Percentiles rank a stretch among this genome's conserved stretches.
phyloP scores from a whole-genome alignment of 768 basidiomycete species.

The Hericium alpestre region DNA sequence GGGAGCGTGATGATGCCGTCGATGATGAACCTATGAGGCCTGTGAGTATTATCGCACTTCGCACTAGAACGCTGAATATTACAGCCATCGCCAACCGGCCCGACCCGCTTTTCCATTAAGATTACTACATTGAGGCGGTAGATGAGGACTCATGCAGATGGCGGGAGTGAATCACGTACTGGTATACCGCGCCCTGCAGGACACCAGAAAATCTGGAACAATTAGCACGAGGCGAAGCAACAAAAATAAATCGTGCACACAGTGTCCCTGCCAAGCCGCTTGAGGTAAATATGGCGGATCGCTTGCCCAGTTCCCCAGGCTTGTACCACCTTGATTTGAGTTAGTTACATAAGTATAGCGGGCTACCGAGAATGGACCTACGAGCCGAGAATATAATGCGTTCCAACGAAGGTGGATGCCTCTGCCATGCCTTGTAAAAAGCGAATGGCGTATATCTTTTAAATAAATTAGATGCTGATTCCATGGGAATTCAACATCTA shows the following conservation, averaged over 20 bases:
- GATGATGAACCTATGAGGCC: constrained; percentile 42
- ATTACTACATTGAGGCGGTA: constrained; percentile 25
- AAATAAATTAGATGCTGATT: neutral
- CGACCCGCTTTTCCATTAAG: constrained; percentile 41
- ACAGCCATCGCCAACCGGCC: constrained; percentile 65
- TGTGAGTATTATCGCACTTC: neutral
- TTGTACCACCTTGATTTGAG: constrained; percentile 50
- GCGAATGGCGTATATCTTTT: constrained; percentile 54
- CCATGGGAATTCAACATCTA: neutral
- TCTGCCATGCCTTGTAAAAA: constrained; percentile 68
- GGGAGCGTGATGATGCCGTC: constrained; percentile 65
- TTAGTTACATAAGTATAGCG: neutral
- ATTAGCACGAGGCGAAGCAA: neutral
- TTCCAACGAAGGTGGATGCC: constrained; percentile 68
- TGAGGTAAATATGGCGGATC: constrained; percentile 62
- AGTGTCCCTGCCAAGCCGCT: constrained; percentile 52
- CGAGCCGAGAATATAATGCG: constrained; percentile 65
- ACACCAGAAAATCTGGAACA: constrained; percentile 48
- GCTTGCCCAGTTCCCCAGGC: constrained; percentile 56
- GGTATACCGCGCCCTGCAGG: constrained; percentile 54
- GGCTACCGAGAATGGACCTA: constrained; percentile 22
- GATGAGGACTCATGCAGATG: neutral
- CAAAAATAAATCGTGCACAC: constrained; percentile 23
- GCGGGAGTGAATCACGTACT: constrained; percentile 21
- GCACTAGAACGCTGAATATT: constrained; percentile 11